Evolutionary conservation across 306 rosid genomes (phyloP), one percentile per base, ranked within the genome.

Genomic region (Quercus agrifolia): DNA sequence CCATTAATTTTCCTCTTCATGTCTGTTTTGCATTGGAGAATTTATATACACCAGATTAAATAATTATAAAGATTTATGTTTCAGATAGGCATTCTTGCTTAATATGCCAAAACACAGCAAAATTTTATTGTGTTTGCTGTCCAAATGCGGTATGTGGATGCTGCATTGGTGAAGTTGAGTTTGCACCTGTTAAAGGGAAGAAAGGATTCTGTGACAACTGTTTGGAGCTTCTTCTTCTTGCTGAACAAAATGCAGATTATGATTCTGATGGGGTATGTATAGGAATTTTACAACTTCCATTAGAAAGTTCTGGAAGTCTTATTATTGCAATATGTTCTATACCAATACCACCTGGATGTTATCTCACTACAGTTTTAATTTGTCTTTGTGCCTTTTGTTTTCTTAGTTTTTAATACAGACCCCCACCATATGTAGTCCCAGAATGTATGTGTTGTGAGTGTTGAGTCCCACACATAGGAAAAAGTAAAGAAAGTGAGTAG

Each of bases 51-150:
- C 74, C 20, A 23, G 18, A 54, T 71, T 46, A 9, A 19, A 31
- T 19, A 69, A 4, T 59, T 49, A 30, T n/a, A 44, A 63, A 54
- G 55, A 30, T 72, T 70, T 12, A 28, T 55, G 38, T 83, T 83
- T 80, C 91, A 94, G 98, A 78, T 80, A 55, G 85, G 71, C 98
- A 92, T 87, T 72, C 6, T 79, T 92, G 98, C 86, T 54, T 6
- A 38, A 2, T 10, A 14, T 94, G 97, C 81, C 54, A 31, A 0
- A 78, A 79, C n/a, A 28, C 71, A 74, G 51, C 94, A 0, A 83
- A 62, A 73, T 88, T 84, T 74, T 46, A 67, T 61, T 94, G 98
- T 74, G 38, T 88, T 76, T 85, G 91, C 74, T 94, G 96, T 79
- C 91, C 91, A 74, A 59, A 71, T 28, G 83, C 94, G 54, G 44